Evolutionary conservation across 176 grass and related monocot species (phyloP), one percentile per base, ranked within the genome.

Genomic region (Saccharum spontaneum): DNA sequence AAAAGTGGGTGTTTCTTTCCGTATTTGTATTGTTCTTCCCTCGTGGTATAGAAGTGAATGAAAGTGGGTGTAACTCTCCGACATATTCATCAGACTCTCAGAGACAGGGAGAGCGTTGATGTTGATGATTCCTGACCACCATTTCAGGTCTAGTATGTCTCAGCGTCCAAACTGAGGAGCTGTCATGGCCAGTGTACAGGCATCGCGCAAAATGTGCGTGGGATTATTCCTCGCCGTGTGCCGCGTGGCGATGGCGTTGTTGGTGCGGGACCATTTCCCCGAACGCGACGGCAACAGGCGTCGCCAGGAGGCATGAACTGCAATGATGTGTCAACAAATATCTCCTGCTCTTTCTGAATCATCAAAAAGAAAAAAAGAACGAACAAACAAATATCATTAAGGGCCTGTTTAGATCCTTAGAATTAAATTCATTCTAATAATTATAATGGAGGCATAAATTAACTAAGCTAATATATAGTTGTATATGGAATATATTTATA

Each of bases 211-310:
- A 49, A 20, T 2, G 22, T 3, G n/a, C 43, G 5, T 0, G 12
- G 23, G 48, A 83, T 83, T 26, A 71, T 81, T 71, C 73, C 17
- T 69, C 40, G 5, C 28, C 49, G 23, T 10, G 73, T 20, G 54
- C 22, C 72, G 34, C 26, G 73, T 44, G 83, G 49, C 28, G 26
- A 62, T 0, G 40, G 40, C 40, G 40, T 2, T 8, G 22, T 1
- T 39, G 67, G 12, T 46, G n/a, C 14, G 13, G 71, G 23, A 23
- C n/a, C 71, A 73, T 73, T 16, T 28, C 70, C n/a, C 2, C 69
- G 69, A 8, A 3, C 71, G 69, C 69, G 69, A 45, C n/a, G 20
- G 38, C 20, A 5, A 23, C 38, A n/a, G 36, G 8, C 36, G 20
- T 6, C 23, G 24, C 61, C 57, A 24, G 17, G 50, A 54, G 52